Conservation (phyloP, 768 basidiomycete genomes). For the Tricholoma hemisulphureum region DNA sequence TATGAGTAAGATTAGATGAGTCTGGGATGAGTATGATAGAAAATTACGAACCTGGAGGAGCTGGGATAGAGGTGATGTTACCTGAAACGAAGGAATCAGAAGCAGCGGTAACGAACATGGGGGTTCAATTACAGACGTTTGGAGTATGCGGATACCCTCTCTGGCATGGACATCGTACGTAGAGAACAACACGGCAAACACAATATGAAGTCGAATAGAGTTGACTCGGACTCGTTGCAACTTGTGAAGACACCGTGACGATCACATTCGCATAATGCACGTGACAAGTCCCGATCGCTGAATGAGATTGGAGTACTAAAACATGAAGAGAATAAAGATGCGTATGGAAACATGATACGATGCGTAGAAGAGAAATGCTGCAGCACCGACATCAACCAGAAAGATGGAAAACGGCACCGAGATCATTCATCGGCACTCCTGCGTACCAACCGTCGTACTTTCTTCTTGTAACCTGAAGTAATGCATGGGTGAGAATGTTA, state of each 20-base stretch:
- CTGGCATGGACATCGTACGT: conserved; percentile 36
- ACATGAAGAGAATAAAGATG: conserved; percentile 1
- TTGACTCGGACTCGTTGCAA: conserved; percentile 2
- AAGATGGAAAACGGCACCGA: conserved; percentile 6
- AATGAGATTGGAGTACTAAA: background rate
- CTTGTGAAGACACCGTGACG: background rate
- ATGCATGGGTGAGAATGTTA: conserved; percentile 4
- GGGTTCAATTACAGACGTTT: conserved; percentile 26
- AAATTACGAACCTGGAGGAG: conserved; percentile 33
- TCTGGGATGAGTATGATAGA: background rate
- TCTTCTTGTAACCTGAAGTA: conserved; percentile 83
- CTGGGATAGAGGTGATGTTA: conserved; percentile 30
- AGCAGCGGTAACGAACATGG: background rate
- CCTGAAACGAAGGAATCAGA: conserved; percentile 22
- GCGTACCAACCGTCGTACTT: conserved; percentile 86
- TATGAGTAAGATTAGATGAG: conserved; percentile 11
- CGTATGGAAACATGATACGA: conserved; percentile 9
- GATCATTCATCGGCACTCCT: conserved; percentile 81
- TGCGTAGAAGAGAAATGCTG: conserved; percentile 2
- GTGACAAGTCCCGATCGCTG: conserved; percentile 5
- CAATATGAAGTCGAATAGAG: conserved; percentile 6
- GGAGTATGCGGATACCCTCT: conserved; percentile 30
- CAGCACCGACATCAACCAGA: conserved; percentile 7
- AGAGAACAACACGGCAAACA: background rate
- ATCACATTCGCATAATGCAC: conserved; percentile 14